Evolutionary conservation across 2,329 filamentous ascomycete genomes (phyloP).

Genomic region (Pseudogymnoascus sp.): DNA sequence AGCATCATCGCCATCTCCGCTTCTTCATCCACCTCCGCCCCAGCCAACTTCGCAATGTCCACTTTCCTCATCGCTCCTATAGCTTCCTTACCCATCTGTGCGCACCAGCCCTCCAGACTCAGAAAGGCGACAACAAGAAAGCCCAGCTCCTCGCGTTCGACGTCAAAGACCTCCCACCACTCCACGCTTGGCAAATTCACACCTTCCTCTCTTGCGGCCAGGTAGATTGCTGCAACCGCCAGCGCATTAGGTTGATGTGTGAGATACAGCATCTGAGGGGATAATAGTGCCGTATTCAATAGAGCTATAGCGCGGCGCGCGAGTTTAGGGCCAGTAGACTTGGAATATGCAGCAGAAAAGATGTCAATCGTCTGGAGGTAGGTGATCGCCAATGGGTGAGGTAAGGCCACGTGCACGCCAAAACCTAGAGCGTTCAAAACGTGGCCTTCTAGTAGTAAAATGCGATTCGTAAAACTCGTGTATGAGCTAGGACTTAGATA

Average conservation of each 20-base stretch:
- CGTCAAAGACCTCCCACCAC: constrained; percentile 99
- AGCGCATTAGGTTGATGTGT: constrained; percentile 84
- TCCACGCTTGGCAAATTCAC: constrained; percentile 72
- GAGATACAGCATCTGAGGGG: constrained; percentile 79
- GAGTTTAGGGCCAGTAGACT: constrained; percentile 39
- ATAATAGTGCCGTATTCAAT: constrained; percentile 78
- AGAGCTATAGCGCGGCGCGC: constrained; percentile 61
- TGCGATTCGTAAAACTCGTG: constrained; percentile 49
- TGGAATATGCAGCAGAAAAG: constrained; percentile 29
- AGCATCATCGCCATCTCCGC: background rate
- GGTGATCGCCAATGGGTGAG: constrained; percentile 78
- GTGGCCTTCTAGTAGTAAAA: constrained; percentile 68
- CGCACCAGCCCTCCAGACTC: constrained; percentile 57
- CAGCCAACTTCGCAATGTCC: background rate
- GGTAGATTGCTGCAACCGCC: constrained; percentile 82
- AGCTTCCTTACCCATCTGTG: background rate
- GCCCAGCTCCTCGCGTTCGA: constrained; percentile 86
- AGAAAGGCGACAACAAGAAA: constrained; percentile 81
- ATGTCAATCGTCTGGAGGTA: constrained; percentile 86
- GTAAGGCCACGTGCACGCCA: constrained; percentile 74
- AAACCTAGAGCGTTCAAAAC: constrained; percentile 72
- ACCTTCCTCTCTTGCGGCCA: constrained; percentile 68
- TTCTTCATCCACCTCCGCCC: background rate
- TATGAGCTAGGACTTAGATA: constrained; percentile 69
- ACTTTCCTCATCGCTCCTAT: background rate